These are phyloP conservation scores for Carallia pectinifolia DNA, from an alignment of 345 rosid species.

Conservation along the genomic window DNA sequence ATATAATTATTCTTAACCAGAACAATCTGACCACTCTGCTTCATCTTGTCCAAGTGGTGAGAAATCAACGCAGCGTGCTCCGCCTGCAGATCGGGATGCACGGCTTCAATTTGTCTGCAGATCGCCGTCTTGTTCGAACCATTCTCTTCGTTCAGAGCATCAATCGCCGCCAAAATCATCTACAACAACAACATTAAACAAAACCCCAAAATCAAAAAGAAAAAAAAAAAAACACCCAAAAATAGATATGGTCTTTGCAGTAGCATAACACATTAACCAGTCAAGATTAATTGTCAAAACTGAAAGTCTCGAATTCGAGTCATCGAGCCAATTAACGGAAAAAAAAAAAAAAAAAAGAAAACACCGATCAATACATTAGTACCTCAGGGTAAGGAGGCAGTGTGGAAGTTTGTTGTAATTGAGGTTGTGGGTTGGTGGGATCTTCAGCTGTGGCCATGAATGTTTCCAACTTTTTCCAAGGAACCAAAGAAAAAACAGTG, in stretches of 20 bases:
- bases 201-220: background rate
- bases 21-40: conserved; percentile 53
- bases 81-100: conserved; percentile 48
- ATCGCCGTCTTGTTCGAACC: conserved; percentile 68
- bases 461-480: background rate
- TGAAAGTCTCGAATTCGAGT: no score
- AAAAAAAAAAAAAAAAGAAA: background rate
- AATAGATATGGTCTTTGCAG: background rate
- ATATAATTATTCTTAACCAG: conserved; percentile 70
- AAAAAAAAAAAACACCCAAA: background rate
- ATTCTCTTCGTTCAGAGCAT: conserved; percentile 41
- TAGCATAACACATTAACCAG: no score
- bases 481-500: background rate
- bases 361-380: background rate
- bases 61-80: conserved; percentile 57
- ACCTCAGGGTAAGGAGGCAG: conserved; percentile 46
- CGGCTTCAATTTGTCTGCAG: conserved; percentile 56
- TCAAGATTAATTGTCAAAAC: no score
- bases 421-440: background rate
- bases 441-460: conserved; percentile 13
- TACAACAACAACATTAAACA: conserved; percentile 9
- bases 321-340: background rate
- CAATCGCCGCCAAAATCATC: conserved; percentile 82
- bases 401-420: background rate
- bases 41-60: conserved; percentile 68